Evolutionary conservation across 108 stramenopile species (phyloP).

Genomic region (Aurantiochytrium sp.): DNA sequence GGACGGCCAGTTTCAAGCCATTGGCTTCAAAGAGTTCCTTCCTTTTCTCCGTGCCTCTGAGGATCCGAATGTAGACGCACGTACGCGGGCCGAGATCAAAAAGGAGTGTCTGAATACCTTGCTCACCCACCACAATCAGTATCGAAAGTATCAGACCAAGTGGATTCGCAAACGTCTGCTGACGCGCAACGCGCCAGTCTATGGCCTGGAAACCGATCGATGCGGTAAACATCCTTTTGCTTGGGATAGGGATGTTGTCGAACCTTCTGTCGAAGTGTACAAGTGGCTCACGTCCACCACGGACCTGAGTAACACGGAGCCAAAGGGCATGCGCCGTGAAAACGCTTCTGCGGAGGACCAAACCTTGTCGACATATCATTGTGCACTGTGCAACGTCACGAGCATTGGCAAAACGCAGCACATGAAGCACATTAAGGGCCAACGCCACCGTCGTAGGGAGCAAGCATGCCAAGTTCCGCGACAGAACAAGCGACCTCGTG

Average conservation of each 20-base stretch:
- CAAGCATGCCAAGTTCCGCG: too few relatives aligned
- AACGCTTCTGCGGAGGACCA: not conserved
- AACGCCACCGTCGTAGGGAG: too few relatives aligned
- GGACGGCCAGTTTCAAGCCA: not conserved
- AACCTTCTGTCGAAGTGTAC: not conserved
- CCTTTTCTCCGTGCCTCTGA: not conserved
- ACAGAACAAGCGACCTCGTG: too few relatives aligned
- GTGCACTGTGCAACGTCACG: not conserved
- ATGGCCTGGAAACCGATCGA: not conserved
- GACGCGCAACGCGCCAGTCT: not conserved
- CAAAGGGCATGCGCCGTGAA: not conserved
- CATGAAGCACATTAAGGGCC: too few relatives aligned
- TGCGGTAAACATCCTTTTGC: not conserved
- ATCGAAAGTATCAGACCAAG: not conserved
- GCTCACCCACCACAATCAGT: not conserved
- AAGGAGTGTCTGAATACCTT: not conserved
- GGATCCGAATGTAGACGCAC: not conserved
- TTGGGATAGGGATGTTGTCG: not conserved
- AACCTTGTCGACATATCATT: not conserved
- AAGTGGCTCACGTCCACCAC: not conserved
- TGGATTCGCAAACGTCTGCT: not conserved
- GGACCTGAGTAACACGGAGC: not conserved
- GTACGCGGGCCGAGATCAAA: not conserved
- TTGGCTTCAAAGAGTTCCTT: slow-evolving; percentile 14
- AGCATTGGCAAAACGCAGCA: too few relatives aligned